These are phyloP conservation scores for Aspergillus pseudoterreus DNA, from an alignment of 2,329 filamentous ascomycete species.

Conservation along the genomic window DNA sequence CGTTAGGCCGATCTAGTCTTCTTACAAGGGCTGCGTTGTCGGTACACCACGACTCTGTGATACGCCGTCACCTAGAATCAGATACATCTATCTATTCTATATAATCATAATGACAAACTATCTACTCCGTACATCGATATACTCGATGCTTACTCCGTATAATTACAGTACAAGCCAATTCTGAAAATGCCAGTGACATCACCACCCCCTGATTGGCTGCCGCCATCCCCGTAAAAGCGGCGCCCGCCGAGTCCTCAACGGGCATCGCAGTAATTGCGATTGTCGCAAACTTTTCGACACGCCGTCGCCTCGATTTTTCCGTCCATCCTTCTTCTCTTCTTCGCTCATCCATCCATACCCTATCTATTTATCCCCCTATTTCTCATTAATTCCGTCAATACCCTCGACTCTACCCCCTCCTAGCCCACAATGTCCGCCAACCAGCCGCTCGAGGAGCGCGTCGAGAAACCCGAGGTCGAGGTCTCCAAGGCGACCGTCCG, in stretches of 20 bases:
- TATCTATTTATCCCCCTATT: constrained; percentile 3
- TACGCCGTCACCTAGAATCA: too few species aligned
- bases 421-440: neutral
- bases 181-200: too few species aligned
- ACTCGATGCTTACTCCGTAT: too few species aligned
- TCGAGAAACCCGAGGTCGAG: constrained; percentile 5
- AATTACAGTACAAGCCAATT: too few species aligned
- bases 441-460: constrained; percentile 27
- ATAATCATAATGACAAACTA: too few species aligned
- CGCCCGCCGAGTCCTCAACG: neutral
- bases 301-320: neutral
- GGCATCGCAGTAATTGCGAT: neutral
- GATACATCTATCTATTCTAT: too few species aligned
- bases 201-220: neutral
- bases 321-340: neutral
- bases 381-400: too few species aligned
- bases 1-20: too few species aligned
- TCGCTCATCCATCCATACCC: neutral
- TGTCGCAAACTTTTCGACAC: neutral
- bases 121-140: too few species aligned
- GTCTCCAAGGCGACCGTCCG: neutral
- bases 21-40: too few species aligned
- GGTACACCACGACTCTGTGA: too few species aligned
- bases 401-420: too few species aligned
- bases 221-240: neutral